Conservation (phyloP, 2,329 filamentous ascomycete genomes). For the Pezizomycotina sp. region DNA sequence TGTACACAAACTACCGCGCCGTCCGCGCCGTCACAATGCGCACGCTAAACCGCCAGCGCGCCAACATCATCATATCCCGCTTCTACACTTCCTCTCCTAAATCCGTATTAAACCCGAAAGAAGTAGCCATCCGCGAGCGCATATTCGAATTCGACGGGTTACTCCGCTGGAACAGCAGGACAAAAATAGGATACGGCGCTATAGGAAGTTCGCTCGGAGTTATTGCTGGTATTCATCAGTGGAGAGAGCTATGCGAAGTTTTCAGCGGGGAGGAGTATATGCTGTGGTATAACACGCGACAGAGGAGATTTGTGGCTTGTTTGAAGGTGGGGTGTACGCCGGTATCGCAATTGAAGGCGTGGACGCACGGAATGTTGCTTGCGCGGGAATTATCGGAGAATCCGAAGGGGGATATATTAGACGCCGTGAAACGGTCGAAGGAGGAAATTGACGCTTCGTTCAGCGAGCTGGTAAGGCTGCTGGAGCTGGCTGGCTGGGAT, state of each 20-base stretch:
- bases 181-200: constrained; percentile 37
- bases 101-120: constrained; percentile 44
- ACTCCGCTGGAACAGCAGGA: constrained; percentile 38
- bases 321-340: constrained; percentile 43
- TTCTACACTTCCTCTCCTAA: constrained; percentile 37
- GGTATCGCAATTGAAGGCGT: constrained; percentile 41
- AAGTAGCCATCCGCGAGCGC: constrained; percentile 44
- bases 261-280: constrained; percentile 43
- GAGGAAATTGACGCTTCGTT: constrained; percentile 32
- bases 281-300: no score
- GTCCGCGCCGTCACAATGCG: constrained; percentile 71
- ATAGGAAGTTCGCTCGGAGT: constrained; percentile 37
- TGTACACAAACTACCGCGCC: constrained; percentile 71
- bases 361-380: constrained; percentile 43
- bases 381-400: constrained; percentile 27
- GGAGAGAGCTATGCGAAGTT: constrained; percentile 35
- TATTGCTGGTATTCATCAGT: constrained; percentile 29
- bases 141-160: constrained; percentile 50
- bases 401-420: constrained; percentile 33
- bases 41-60: constrained; percentile 70
- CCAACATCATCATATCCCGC: constrained; percentile 55
- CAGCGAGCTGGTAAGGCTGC: constrained; percentile 30
- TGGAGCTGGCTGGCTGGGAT: constrained; percentile 47
- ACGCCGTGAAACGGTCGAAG: constrained; percentile 29
- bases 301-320: no score